Base-by-base conservation (phyloP, 257 asterid genomes). In the Nicotiana otophora region DNA sequence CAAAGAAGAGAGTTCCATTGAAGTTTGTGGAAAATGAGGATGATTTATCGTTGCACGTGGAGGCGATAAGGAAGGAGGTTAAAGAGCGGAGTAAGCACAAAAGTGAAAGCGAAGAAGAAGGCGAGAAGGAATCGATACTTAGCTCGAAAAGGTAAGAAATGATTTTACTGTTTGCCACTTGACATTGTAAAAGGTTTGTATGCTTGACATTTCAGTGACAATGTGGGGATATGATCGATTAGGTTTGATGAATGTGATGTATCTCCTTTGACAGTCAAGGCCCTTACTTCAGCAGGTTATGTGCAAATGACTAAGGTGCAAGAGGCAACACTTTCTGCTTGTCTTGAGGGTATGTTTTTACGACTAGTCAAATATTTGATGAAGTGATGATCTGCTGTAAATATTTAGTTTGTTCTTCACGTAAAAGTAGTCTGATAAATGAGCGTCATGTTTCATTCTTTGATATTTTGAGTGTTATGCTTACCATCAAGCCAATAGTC, bases 191-290 rank as follows among this genome's bases (percentile, higher is more conserved):
- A 15, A 51, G 33, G 80, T 36, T 82, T 2, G 26, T 54, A 62
- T 61, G 48, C 60, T 53, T 26, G 54, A 57, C 78, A 11, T 74
- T 68, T 82, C 81, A 82, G 63, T 84, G 76, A 85, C 85, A 78
- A 34, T 69, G 76, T 33, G 77, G 19, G 68, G 82, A 81, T 42
- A 34, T 81, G 84, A 61, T 51, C 82, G 77, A 84, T 84, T 92
- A 96, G 99, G 94, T 94, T 96, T 86, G 98, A 94, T 84, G 99
- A 94, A 87, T 90, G 90, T 86, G 91, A 85, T 82, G 81, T 94
- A 79, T 94, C 98, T 82, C 86, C 93, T 5, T 85, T 89, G 85
- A 92, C 99, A 15, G 87, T 92, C 64, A 91, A 68, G 87, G 97
- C 99, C 42, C 97, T 96, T 78, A 83, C 89, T 46, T 95, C 90